phyloP scores from a whole-genome alignment of 208 protist species.

The Trypanosoma conorhini region DNA sequence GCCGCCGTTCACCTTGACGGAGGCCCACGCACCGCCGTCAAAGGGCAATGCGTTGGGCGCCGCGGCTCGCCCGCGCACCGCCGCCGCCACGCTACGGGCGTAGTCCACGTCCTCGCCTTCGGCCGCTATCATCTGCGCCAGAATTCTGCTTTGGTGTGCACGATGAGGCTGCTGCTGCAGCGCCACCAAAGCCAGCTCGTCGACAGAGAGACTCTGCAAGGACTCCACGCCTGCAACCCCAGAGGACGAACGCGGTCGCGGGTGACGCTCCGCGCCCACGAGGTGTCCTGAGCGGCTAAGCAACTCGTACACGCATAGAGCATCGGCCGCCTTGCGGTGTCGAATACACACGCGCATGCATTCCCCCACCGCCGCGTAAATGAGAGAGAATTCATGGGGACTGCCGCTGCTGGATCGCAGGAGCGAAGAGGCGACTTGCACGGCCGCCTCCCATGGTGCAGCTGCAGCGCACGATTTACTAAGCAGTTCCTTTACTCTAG shows the following conservation, averaged over 20 bases:
- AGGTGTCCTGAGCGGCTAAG: slow-evolving; percentile 33
- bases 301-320: slow-evolving; percentile 51
- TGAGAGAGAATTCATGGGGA: neutral
- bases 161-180: slow-evolving; percentile 42
- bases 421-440: slow-evolving; percentile 30
- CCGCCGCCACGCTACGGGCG: neutral
- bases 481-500: slow-evolving; percentile 18
- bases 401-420: slow-evolving; percentile 7
- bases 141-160: slow-evolving; percentile 21
- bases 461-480: neutral
- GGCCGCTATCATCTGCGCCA: slow-evolving; percentile 40
- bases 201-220: slow-evolving; percentile 10
- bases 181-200: slow-evolving; percentile 40
- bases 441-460: slow-evolving; percentile 35
- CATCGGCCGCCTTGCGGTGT: slow-evolving; percentile 45
- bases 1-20: neutral
- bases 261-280: neutral
- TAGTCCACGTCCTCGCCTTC: slow-evolving; percentile 17
- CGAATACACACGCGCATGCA: slow-evolving; percentile 61
- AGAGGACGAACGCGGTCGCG: neutral
- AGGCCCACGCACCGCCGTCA: neutral
- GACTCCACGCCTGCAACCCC: neutral
- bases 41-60: neutral
- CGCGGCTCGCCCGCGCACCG: neutral
- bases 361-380: slow-evolving; percentile 16